These are phyloP conservation scores for Saccharomycopsis fermentans DNA, from an alignment of 805 yeast genomes.

Conservation along the genomic window DNA sequence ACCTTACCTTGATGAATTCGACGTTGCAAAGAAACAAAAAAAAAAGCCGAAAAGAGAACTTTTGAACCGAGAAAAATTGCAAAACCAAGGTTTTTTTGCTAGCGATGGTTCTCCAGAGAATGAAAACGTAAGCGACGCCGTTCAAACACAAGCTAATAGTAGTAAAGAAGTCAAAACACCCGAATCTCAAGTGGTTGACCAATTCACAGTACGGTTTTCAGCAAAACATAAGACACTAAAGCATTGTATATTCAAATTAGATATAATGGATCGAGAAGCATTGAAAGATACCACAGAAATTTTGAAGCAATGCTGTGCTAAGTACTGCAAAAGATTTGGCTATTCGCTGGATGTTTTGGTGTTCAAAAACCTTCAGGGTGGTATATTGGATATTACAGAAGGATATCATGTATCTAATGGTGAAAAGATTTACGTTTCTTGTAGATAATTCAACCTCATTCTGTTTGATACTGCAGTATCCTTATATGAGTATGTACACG, in stretches of 20 bases:
- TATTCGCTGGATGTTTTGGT: neutral
- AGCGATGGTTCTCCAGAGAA: no score
- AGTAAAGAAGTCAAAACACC: neutral
- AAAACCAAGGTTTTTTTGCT: neutral
- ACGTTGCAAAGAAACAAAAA: neutral
- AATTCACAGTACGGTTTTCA: slow-evolving; percentile 11
- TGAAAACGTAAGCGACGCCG: neutral
- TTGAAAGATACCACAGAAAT: slow-evolving; percentile 2
- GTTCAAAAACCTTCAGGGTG: slow-evolving; percentile 14
- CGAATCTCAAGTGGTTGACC: neutral
- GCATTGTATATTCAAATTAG: slow-evolving; percentile 15
- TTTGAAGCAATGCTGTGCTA: slow-evolving; percentile 7
- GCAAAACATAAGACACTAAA: slow-evolving; percentile 11
- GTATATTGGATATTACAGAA: neutral
- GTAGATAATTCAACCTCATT: neutral
- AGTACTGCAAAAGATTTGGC: slow-evolving; percentile 12
- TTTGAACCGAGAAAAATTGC: neutral
- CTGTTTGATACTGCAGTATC: no score
- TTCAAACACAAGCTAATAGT: neutral
- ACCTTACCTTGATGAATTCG: neutral
- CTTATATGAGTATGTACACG: no score
- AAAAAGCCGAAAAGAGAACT: neutral
- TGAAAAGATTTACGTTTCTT: slow-evolving; percentile 12
- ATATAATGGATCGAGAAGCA: neutral
- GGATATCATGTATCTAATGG: slow-evolving; percentile 10